Conservation (phyloP, 129 eudicot species). For the Saussurea involucrata region DNA sequence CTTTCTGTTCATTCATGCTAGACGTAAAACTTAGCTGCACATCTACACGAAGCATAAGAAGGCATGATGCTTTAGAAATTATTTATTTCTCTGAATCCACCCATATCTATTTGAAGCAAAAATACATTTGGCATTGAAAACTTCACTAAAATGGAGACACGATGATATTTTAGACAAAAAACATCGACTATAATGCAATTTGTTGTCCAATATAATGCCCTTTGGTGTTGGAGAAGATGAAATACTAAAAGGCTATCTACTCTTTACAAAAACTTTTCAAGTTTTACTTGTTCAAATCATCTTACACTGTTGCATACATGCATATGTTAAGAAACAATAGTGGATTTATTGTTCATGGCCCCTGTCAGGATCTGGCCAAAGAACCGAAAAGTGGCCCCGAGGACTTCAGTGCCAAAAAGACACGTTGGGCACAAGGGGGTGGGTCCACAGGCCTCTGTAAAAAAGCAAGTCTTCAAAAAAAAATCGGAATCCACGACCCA, state of each 20-base stretch:
- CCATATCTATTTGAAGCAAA: not conserved
- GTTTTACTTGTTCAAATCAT: not conserved
- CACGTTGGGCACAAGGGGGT: not conserved
- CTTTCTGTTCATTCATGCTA: too few species aligned
- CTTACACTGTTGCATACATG: not conserved
- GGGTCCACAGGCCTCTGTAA: not conserved
- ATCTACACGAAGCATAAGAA: too few species aligned
- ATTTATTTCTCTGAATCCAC: not conserved
- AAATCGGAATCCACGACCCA: not conserved
- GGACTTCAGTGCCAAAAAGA: not conserved
- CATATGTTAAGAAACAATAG: not conserved
- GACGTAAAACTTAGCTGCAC: too few species aligned
- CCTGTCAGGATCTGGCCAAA: too few species aligned
- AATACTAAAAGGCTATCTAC: not conserved
- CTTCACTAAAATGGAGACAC: not conserved
- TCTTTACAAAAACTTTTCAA: not conserved
- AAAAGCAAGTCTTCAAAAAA: too few species aligned
- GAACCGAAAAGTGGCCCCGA: too few species aligned
- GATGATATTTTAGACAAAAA: not conserved
- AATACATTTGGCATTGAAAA: not conserved
- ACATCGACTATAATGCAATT: not conserved
- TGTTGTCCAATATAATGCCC: not conserved
- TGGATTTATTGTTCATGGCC: too few species aligned
- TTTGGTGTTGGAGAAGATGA: not conserved
- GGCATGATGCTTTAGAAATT: too few species aligned